phyloP scores from a whole-genome alignment of 23 red algal genomes.

The Pyropia yezoensis region DNA sequence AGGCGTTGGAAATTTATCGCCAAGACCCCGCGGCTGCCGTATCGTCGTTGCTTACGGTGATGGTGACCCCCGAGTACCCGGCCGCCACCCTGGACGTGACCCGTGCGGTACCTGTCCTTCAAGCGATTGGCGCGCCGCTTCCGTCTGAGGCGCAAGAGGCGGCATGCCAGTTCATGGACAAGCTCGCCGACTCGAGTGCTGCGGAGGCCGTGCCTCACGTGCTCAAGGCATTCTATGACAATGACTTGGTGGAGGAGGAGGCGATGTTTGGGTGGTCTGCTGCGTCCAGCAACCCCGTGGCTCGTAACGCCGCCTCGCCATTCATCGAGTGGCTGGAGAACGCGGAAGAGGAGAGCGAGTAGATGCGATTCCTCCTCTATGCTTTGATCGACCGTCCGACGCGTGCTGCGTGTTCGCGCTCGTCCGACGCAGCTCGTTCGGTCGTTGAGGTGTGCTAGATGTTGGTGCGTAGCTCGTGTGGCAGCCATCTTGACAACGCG shows the following conservation, averaged over 20 bases:
- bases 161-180: constrained; percentile 32
- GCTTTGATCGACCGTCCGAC: too few species aligned
- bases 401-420: too few species aligned
- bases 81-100: too few species aligned
- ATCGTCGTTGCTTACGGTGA: too few species aligned
- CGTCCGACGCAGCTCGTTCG: too few species aligned
- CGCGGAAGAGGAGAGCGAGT: constrained; percentile 35
- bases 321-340: constrained; percentile 88
- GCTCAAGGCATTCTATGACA: constrained; percentile 71
- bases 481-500: too few species aligned
- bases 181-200: constrained; percentile 25
- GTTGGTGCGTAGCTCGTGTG: too few species aligned
- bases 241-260: constrained; percentile 64
- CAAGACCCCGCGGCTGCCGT: too few species aligned
- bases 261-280: constrained; percentile 57
- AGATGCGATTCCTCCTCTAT: too few species aligned
- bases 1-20: too few species aligned
- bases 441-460: too few species aligned
- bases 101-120: constrained; percentile 17
- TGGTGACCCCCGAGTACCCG: too few species aligned
- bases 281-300: constrained; percentile 4
- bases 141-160: constrained; percentile 27
- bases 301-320: constrained; percentile 26
- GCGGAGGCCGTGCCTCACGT: constrained; percentile 44
- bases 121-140: constrained; percentile 27